Percentiles rank a stretch among this genome's conserved stretches.
phyloP scores from a whole-genome alignment of 108 stramenopile species.

The Nitzschia sp. region DNA sequence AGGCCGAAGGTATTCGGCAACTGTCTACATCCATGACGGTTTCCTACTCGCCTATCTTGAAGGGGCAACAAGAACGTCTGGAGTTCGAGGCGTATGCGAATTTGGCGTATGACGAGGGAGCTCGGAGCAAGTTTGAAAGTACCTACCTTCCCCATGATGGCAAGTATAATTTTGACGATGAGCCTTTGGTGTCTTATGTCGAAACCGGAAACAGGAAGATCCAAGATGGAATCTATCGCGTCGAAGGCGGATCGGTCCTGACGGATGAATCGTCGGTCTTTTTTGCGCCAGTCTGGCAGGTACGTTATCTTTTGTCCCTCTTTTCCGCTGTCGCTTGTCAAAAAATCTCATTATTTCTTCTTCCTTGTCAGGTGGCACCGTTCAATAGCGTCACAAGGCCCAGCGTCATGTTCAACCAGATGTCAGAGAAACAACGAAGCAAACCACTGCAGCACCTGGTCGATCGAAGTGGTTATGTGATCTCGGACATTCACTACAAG shows the following conservation, averaged over 20 bases:
- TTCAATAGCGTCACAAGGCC: not conserved
- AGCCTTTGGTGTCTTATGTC: slow-evolving; percentile 1
- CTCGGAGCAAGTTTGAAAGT: not conserved
- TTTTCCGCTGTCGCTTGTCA: not conserved
- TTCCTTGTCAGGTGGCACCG: slow-evolving; percentile 5
- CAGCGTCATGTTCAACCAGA: slow-evolving; percentile 8
- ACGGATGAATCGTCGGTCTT: not conserved
- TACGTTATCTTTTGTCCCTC: not conserved
- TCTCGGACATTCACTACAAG: not conserved
- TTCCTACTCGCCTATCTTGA: not conserved
- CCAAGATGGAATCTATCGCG: not conserved
- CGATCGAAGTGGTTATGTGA: not conserved
- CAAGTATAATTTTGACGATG: not conserved
- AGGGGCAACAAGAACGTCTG: not conserved
- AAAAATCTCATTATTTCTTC: too few species aligned
- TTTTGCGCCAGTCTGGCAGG: slow-evolving; percentile 10
- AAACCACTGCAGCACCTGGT: not conserved
- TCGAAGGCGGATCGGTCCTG: not conserved
- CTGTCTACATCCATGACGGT: slow-evolving; percentile 9
- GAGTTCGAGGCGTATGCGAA: not conserved
- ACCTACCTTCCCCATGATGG: slow-evolving; percentile 1
- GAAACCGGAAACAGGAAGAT: not conserved
- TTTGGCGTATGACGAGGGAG: not conserved
- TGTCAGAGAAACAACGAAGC: slow-evolving; percentile 1
- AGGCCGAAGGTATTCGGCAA: slow-evolving; percentile 9